Evolutionary conservation across 345 rosid genomes (phyloP).

Genomic region (Syzygium aqueum): DNA sequence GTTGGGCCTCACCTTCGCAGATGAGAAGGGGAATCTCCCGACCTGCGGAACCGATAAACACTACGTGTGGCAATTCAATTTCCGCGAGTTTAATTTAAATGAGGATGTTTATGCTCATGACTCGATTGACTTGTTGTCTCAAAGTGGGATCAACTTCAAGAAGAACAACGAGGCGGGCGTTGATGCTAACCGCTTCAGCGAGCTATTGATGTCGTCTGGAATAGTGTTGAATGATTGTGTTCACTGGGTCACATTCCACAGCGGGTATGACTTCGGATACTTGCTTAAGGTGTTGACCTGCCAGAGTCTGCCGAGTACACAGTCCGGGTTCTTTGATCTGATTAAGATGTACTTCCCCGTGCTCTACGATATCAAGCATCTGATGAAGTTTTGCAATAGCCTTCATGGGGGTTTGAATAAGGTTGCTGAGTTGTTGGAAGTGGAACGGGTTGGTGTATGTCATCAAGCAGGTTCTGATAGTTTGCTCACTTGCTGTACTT

Average conservation of each 20-base stretch:
- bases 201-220: slow-evolving; percentile 8
- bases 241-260: slow-evolving; percentile 12
- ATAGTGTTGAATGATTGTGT: slow-evolving; percentile 3
- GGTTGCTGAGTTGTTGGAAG: slow-evolving; percentile 5
- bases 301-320: slow-evolving; percentile 4
- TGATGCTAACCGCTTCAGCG: not conserved
- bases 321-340: slow-evolving; percentile 4
- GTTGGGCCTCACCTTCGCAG: slow-evolving; percentile 5
- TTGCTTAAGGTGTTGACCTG: slow-evolving; percentile 9
- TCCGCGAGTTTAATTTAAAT: slow-evolving; percentile 4
- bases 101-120: slow-evolving; percentile 10
- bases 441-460: not conserved
- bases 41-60: slow-evolving; percentile 4
- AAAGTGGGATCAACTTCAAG: slow-evolving; percentile 4
- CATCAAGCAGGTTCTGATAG: slow-evolving; percentile 15
- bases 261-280: slow-evolving; percentile 4
- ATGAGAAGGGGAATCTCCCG: slow-evolving; percentile 6
- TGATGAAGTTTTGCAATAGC: slow-evolving; percentile 6
- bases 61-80: slow-evolving; percentile 9
- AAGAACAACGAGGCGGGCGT: slow-evolving; percentile 4
- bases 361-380: slow-evolving; percentile 12
- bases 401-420: slow-evolving; percentile 11
- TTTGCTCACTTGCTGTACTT: slow-evolving; percentile 7
- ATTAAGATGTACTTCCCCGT: slow-evolving; percentile 7
- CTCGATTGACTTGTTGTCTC: not conserved